phyloP scores from a whole-genome alignment of 352 stramenopile species.

The Heterotrichella gracilis region DNA sequence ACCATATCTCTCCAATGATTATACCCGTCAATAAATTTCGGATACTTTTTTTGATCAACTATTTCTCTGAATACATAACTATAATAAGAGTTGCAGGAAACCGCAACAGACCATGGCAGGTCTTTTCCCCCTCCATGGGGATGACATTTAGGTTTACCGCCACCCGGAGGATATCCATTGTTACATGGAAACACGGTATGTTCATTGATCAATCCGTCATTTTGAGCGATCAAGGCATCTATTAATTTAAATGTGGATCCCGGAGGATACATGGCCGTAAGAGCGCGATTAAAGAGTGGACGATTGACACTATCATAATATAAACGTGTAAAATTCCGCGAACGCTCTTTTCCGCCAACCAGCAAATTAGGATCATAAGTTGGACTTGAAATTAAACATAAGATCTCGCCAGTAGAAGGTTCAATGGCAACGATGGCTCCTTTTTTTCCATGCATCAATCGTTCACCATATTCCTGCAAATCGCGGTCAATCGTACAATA shows the following conservation, averaged over 20 bases:
- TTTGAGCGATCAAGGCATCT: background rate
- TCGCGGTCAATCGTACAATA: background rate
- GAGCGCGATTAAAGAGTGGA: background rate
- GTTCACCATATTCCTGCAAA: background rate
- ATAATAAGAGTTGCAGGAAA: background rate
- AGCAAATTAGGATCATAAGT: background rate
- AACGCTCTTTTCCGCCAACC: background rate
- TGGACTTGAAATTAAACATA: background rate
- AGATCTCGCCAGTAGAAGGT: background rate
- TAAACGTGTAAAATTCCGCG: background rate
- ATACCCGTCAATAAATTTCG: background rate
- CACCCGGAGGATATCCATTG: background rate
- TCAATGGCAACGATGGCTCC: background rate
- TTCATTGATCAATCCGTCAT: background rate
- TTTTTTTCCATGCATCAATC: background rate
- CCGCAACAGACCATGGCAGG: background rate
- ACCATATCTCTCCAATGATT: background rate
- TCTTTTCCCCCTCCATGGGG: background rate
- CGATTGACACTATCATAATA: background rate
- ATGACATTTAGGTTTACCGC: background rate
- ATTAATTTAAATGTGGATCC: background rate
- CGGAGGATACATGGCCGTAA: background rate
- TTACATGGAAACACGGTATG: background rate
- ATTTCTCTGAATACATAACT: slow-evolving; percentile 7
- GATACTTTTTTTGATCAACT: background rate